These are phyloP conservation scores for Powellomyces hirtus DNA, from an alignment of 192 early-diverging fungal species.

Conservation along the genomic window DNA sequence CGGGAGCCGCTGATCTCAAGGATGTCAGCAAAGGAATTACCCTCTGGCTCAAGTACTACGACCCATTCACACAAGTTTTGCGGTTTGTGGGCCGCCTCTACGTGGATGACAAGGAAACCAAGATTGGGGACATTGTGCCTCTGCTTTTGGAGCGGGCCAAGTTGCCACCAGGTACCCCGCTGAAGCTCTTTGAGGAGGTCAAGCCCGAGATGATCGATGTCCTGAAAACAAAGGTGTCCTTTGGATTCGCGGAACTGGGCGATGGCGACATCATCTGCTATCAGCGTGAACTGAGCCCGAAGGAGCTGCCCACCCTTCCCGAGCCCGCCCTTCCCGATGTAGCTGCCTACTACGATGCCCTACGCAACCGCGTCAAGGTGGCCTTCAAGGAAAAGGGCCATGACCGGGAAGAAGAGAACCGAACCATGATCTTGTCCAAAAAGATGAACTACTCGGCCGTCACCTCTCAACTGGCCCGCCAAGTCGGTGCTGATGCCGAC, in stretches of 20 bases:
- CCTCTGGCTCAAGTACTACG: constrained; percentile 85
- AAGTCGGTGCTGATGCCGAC: constrained; percentile 59
- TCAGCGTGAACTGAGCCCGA: constrained; percentile 45
- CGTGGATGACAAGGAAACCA: constrained; percentile 26
- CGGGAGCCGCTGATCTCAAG: background rate
- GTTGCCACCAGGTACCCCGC: constrained; percentile 52
- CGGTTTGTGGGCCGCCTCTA: constrained; percentile 41
- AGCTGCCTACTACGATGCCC: constrained; percentile 73
- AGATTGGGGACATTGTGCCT: constrained; percentile 63
- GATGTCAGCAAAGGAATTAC: background rate
- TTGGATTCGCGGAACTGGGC: constrained; percentile 76
- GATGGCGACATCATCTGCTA: constrained; percentile 92
- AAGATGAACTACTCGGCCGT: constrained; percentile 66
- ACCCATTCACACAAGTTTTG: constrained; percentile 59
- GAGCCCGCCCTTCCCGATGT: constrained; percentile 47
- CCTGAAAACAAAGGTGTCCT: constrained; percentile 64
- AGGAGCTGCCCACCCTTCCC: constrained; percentile 19
- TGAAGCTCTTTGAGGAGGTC: constrained; percentile 82
- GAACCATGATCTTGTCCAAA: constrained; percentile 57
- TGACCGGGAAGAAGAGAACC: constrained; percentile 34
- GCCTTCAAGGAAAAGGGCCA: constrained; percentile 55
- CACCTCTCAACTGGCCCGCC: constrained; percentile 59
- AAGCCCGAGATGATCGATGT: constrained; percentile 89
- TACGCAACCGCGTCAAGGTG: constrained; percentile 68
- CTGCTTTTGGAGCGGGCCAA: constrained; percentile 51